Evolutionary conservation across 1,284 basidiomycete species (phyloP), one percentile per base, ranked within the genome.

Genomic region (Trichosporon ovoides): DNA sequence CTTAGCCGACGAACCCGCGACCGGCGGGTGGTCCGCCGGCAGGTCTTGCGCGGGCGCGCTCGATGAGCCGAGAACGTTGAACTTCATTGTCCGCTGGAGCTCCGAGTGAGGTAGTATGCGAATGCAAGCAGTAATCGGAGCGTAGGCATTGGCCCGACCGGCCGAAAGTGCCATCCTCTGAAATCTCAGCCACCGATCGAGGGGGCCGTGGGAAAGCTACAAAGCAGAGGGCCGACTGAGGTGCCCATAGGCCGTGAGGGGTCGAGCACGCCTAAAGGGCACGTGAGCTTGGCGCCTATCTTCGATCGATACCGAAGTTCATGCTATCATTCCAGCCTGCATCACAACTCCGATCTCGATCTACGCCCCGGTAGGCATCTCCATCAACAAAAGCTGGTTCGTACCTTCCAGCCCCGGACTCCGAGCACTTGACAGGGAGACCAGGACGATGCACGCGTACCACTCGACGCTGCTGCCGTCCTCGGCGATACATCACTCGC

Each of bases 401-500:
- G 40, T 34, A 28, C 37, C 7, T 20, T 10, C 28, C 31, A 19
- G 5, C 13, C 22, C 12, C 24, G n/a, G 28, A 31, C 28, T 31
- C 28, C 28, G 28, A 31, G 28, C 28, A 31, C 28, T 31, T 31
- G 28, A 31, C 28, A 31, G 46, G 46, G 28, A 46, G 38, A 24
- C 20, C 2, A 52, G 31, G 54, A 60, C 54, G 52, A 91, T 92
- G 88, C 87, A 91, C 73, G 87, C 88, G 16, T 79, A 92, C 52
- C 85, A 87, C 68, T 86, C 89, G 68, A 87, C 91, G 72, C 82
- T 93, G 58, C 82, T 94, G 24, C 85, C 91, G 14, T 84, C 91
- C n/a, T 90, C 88, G 61, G 90, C 91, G 52, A 85, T 92, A 33
- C 87, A 91, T 68, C 89, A 88, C 77, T 86, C 87, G 3, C 82